Base-by-base conservation (phyloP, 345 rosid species). In the Barbarea vulgaris region DNA sequence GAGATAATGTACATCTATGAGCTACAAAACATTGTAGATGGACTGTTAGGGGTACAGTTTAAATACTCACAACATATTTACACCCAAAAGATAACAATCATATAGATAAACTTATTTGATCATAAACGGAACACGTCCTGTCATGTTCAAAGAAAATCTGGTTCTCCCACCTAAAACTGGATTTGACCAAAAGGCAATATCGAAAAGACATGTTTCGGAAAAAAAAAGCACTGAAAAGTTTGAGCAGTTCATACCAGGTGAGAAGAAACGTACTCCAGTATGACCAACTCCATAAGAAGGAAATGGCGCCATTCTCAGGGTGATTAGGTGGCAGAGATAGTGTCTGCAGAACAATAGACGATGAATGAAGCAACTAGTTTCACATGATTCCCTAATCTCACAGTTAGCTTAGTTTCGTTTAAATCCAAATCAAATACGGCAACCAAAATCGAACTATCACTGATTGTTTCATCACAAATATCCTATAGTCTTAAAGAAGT, bases 191-290 rank as follows among this genome's bases (percentile, higher is more conserved):
- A 57, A 28, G 28, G n/a, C 17, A 57, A 41, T 7, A 42, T 53
- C 3, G 9, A 5, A 14, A 47, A 46, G 39, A 47, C 12, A 33
- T 6, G 37, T 2, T 13, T 19, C 25, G 50, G 5, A 28, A 19
- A 14, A 51, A 58, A 76, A 76, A 68, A 37, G 7, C 21, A 50
- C 5, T 33, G 69, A 21, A 55, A 69, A 48, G 34, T 30, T 33
- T 11, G 33, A 66, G 0, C 9, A 41, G 31, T 12, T 13, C 87
- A 56, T 91, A 96, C 99, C 99, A 96, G 73, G 99, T 93, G 54
- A 91, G 99, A n/a, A 93, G 83, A 82, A 93, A 93, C 21, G 96
- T 89, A 79, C 97, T 90, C 99, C 99, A 96, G 80, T 96, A 96
- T 13, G 98, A 89, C 95, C 93, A 96, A 86, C 94, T 87, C 98